Percentiles rank a stretch among this genome's conserved stretches.
Conservation (phyloP, 1,284 basidiomycete species). For the Schizophyllum commune region DNA sequence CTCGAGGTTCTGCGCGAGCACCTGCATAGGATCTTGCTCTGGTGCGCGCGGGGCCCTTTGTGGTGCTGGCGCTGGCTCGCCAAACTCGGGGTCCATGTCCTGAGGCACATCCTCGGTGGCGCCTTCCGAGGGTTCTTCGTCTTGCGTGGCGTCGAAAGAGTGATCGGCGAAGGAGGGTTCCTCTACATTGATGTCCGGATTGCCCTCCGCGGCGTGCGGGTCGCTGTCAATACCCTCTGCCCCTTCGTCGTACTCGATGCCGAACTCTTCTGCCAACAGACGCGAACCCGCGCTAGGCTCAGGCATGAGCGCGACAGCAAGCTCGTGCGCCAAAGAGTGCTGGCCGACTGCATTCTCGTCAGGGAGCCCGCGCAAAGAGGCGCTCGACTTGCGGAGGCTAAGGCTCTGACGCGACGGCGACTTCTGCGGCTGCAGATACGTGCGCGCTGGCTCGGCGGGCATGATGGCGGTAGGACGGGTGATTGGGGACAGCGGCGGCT, state of each 20-base stretch:
- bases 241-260: slow-evolving; percentile 79
- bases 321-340: slow-evolving; percentile 74
- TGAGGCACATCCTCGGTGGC: slow-evolving; percentile 9
- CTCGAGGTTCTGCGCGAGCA: slow-evolving; percentile 63
- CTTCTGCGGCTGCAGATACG: background rate
- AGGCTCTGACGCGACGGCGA: background rate
- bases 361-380: background rate
- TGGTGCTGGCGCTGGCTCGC: slow-evolving; percentile 21
- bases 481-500: background rate
- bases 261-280: slow-evolving; percentile 74
- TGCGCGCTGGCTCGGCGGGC: background rate
- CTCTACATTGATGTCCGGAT: slow-evolving; percentile 15
- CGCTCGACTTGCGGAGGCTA: background rate
- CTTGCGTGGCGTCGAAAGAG: slow-evolving; percentile 14
- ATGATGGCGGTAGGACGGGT: background rate
- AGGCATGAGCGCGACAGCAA: slow-evolving; percentile 75
- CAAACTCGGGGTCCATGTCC: slow-evolving; percentile 39
- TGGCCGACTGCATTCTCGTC: slow-evolving; percentile 24
- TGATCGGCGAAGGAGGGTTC: slow-evolving; percentile 19
- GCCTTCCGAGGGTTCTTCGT: slow-evolving; percentile 14
- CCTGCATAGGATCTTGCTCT: slow-evolving; percentile 62
- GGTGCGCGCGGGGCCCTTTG: slow-evolving; percentile 19
- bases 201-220: slow-evolving; percentile 12
- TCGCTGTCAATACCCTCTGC: slow-evolving; percentile 65
- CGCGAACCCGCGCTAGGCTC: slow-evolving; percentile 70